Percentiles rank a stretch among this genome's conserved stretches.
These are phyloP conservation scores for Microsporum ferrugineum DNA, from an alignment of 2,329 filamentous ascomycete species.

Conservation along the genomic window DNA sequence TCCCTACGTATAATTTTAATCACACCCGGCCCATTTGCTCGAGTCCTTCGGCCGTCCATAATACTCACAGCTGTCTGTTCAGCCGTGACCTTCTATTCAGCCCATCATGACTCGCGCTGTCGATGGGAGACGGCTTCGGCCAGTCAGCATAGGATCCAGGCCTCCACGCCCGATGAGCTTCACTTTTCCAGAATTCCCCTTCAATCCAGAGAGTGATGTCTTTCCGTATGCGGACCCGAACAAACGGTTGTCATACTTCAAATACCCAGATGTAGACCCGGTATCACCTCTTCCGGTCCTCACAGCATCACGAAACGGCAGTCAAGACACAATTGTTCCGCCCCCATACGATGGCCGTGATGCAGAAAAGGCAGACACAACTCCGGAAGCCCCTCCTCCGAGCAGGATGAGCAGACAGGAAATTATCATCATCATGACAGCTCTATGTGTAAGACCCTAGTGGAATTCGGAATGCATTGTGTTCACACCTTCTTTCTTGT, in stretches of 20 bases:
- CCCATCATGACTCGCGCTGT: not conserved
- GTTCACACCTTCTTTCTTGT: not conserved
- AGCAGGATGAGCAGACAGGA: conserved; percentile 10
- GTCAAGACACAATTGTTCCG: conserved; percentile 5
- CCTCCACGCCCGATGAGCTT: conserved; percentile 4
- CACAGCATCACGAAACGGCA: not conserved
- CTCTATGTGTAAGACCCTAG: conserved; percentile 13
- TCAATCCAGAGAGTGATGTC: conserved; percentile 4
- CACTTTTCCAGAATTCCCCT: conserved; percentile 5
- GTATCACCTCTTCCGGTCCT: not conserved
- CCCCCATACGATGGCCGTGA: not conserved
- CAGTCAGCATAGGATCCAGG: not conserved
- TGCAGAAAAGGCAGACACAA: conserved; percentile 4
- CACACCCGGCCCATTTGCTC: not conserved
- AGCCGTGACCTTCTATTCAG: not conserved
- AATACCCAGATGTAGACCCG: not conserved
- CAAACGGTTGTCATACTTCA: conserved; percentile 3
- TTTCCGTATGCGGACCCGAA: conserved; percentile 2
- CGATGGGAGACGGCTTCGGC: conserved; percentile 1
- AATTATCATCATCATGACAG: conserved; percentile 12
- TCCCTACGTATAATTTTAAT: not conserved
- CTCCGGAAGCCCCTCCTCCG: conserved; percentile 4
- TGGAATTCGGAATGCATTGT: no score
- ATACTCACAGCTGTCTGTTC: not conserved
- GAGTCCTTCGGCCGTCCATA: no score